Evolutionary conservation across 768 basidiomycete species (phyloP), one percentile per base, ranked within the genome.

Genomic region (Amanita jacksonii): DNA sequence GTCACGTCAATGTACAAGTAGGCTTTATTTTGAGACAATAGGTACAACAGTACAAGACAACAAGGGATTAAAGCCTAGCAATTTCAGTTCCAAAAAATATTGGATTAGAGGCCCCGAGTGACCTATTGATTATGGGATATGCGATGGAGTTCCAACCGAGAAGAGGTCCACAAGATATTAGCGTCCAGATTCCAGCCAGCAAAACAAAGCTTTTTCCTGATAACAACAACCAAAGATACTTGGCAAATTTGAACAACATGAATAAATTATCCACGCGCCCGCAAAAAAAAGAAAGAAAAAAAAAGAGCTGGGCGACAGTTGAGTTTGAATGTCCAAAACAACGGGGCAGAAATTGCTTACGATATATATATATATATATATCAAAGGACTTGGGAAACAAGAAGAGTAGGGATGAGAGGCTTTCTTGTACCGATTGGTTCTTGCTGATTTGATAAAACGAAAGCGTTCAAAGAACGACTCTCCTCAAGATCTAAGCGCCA

Each of bases 401-500:
- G 43, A n/a, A 15, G 15, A 35, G 23, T 38, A 13, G 44, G 15
- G 23, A 31, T 8, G 46, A 63, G 68, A 33, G 45, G 64, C 42
- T 63, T 68, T 54, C 65, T 59, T 53, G 66, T 63, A 49, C 52
- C 63, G 60, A 62, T 50, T 27, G 54, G 61, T 38, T 65, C 63
- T 46, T 61, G 62, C n/a, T 55, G 62, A 35, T 65, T 64, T 3
- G 73, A 68, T 30, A 77, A 54, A 1, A 73, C 65, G 46, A 77
- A 71, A 2, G 68, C 68, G 33, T 70, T 67, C 4, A 79, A 59
- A 23, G 66, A 69, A 51, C 72, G 73, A 54, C 67, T 76, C 60
- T 87, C 84, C 52, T 84, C 80, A 15, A 79, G 79, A 47, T 83
- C 83, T 31, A 87, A 54, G 41, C 68, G 70, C 84, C 84, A 87